These are phyloP conservation scores for Fonsecaea pugnacius DNA, from an alignment of 2,329 filamentous ascomycete genomes.

Conservation along the genomic window DNA sequence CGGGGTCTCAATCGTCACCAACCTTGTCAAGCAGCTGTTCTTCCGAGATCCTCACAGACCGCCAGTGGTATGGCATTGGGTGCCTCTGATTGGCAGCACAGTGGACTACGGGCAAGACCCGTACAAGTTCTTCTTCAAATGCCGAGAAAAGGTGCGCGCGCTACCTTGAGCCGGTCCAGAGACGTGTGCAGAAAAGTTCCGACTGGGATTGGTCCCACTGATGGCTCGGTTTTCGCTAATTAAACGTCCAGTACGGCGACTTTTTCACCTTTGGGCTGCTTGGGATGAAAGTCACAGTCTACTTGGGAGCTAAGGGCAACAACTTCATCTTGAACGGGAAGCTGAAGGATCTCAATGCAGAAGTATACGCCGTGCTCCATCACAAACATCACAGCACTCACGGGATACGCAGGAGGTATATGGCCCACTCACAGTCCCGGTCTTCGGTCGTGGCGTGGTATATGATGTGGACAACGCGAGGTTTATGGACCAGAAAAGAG, in stretches of 20 bases:
- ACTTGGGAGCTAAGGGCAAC: conserved; percentile 78
- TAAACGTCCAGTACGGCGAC: conserved; percentile 70
- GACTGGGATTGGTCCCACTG: neutral
- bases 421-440: conserved; percentile 70
- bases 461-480: conserved; percentile 91
- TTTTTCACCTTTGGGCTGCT: conserved; percentile 88
- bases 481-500: conserved; percentile 96
- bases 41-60: conserved; percentile 40
- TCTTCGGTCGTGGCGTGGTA: conserved; percentile 83
- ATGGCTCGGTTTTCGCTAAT: neutral
- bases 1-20: conserved; percentile 25
- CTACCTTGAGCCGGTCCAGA: neutral
- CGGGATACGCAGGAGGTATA: conserved; percentile 67
- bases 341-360: conserved; percentile 84
- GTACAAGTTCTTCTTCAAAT: conserved; percentile 66
- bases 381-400: neutral
- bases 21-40: conserved; percentile 34
- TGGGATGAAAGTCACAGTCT: conserved; percentile 87
- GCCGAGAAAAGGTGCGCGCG: conserved; percentile 71
- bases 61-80: conserved; percentile 67
- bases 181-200: neutral
- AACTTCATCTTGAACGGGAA: conserved; percentile 93
- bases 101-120: conserved; percentile 90
- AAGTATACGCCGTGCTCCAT: conserved; percentile 45
- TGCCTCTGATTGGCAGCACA: conserved; percentile 82